Conservation (phyloP, 495 filamentous ascomycete genomes). For the Talaromyces wortmannii region DNA sequence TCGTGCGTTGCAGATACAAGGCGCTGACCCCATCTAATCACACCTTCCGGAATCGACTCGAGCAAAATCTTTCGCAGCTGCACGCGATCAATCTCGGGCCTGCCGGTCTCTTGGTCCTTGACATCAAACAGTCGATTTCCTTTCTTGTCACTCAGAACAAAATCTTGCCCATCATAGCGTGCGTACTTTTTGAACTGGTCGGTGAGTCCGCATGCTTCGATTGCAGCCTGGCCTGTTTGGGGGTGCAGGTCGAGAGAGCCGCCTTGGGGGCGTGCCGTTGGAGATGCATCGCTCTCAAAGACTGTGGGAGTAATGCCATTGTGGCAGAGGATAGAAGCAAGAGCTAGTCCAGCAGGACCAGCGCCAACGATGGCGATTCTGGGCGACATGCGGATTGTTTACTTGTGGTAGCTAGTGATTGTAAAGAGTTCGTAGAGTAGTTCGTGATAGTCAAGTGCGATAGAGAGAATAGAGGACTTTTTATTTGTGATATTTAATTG, state of each 20-base stretch:
- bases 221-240: constrained; percentile 40
- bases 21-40: constrained; percentile 18
- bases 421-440: too few relatives aligned
- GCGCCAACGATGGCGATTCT: constrained; percentile 46
- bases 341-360: constrained; percentile 50
- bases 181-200: constrained; percentile 37
- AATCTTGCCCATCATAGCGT: constrained; percentile 32
- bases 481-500: too few relatives aligned
- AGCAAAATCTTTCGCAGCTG: constrained; percentile 19
- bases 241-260: constrained; percentile 52
- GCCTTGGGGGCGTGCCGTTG: constrained; percentile 27
- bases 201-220: constrained; percentile 43
- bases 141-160: constrained; percentile 24
- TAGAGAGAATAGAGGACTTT: too few relatives aligned
- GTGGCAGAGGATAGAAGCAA: constrained; percentile 47
- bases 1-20: constrained; percentile 14
- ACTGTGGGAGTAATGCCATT: constrained; percentile 38
- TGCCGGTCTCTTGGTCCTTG: not conserved
- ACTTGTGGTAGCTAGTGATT: too few relatives aligned
- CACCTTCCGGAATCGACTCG: constrained; percentile 14
- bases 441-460: too few relatives aligned
- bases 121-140: constrained; percentile 1
- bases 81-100: constrained; percentile 24
- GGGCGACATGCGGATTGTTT: not conserved
- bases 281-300: constrained; percentile 42